Evolutionary conservation across 2,329 filamentous ascomycete genomes (phyloP).

Genomic region (Aspergillus sp.): DNA sequence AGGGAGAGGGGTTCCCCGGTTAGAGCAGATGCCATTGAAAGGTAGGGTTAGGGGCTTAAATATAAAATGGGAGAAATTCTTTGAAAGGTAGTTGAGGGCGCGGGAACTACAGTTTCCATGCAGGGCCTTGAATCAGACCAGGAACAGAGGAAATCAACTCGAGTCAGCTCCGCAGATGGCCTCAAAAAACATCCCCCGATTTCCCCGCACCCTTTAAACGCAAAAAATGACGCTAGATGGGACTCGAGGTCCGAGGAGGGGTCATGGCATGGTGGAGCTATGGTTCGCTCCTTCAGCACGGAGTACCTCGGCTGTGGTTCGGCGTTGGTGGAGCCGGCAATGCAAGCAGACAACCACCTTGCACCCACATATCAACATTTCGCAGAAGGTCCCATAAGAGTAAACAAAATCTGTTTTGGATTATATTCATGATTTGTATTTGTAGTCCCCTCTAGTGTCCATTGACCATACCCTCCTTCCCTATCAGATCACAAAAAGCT

Average conservation of each 20-base stretch:
- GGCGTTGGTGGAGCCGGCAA: not conserved
- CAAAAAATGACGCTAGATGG: not conserved
- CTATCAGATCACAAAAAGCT: conserved; percentile 84
- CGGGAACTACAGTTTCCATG: not conserved
- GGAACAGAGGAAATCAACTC: not conserved
- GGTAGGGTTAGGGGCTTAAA: not conserved
- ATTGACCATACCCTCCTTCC: conserved; percentile 42
- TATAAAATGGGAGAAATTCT: not conserved
- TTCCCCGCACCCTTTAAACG: not conserved
- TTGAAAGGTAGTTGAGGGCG: not conserved
- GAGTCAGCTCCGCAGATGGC: not conserved
- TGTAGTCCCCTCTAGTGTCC: conserved; percentile 25
- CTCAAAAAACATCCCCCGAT: no score
- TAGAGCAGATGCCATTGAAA: conserved; percentile 16
- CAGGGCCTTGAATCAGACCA: not conserved
- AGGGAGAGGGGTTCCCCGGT: conserved; percentile 26
- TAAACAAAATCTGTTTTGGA: not conserved
- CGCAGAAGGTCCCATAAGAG: not conserved
- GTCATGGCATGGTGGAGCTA: not conserved
- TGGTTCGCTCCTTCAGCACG: not conserved
- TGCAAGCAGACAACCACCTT: not conserved
- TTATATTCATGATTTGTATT: not conserved
- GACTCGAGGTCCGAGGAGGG: not conserved
- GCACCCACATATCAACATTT: not conserved
- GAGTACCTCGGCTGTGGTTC: not conserved